phyloP scores from a whole-genome alignment of 2,329 filamentous ascomycete species.

The Curvularia eragrostidis region DNA sequence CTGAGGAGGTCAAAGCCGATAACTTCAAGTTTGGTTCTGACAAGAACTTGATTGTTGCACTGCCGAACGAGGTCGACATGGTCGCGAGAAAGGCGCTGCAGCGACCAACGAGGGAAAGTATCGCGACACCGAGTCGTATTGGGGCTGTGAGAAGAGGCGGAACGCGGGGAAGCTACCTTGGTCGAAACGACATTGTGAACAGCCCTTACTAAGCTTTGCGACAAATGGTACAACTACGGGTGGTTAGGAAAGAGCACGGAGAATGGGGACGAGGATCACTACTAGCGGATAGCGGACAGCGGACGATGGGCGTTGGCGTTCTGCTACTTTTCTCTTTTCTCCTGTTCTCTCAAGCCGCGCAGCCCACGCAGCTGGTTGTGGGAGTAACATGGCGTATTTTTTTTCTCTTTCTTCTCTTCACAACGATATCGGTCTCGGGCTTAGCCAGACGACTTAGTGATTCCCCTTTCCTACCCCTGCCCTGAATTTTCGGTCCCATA shows the following conservation, averaged over 20 bases:
- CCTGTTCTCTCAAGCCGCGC: neutral
- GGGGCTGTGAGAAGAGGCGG: conserved; percentile 48
- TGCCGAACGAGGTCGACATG: conserved; percentile 99
- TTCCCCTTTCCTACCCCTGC: neutral
- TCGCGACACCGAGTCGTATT: conserved; percentile 67
- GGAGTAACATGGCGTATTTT: neutral
- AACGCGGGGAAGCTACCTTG: conserved; percentile 71
- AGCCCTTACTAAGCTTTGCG: conserved; percentile 60
- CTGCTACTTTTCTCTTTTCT: neutral
- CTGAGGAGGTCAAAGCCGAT: conserved; percentile 94
- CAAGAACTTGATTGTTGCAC: conserved; percentile 96
- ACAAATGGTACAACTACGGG: neutral
- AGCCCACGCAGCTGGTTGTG: neutral
- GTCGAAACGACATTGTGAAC: conserved; percentile 84
- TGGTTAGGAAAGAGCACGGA: neutral
- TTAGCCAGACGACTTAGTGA: neutral
- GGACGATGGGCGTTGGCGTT: conserved; percentile 1
- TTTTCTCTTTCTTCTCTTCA: neutral
- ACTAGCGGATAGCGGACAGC: neutral
- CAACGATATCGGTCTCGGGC: neutral
- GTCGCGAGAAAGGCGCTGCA: conserved; percentile 84
- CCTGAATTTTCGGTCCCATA: neutral
- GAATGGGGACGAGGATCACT: neutral
- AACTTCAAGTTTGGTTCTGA: conserved; percentile 98
- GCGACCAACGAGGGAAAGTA: conserved; percentile 90